Base-by-base conservation (phyloP, 2,329 filamentous ascomycete species). In the Aspergillus sp. region DNA sequence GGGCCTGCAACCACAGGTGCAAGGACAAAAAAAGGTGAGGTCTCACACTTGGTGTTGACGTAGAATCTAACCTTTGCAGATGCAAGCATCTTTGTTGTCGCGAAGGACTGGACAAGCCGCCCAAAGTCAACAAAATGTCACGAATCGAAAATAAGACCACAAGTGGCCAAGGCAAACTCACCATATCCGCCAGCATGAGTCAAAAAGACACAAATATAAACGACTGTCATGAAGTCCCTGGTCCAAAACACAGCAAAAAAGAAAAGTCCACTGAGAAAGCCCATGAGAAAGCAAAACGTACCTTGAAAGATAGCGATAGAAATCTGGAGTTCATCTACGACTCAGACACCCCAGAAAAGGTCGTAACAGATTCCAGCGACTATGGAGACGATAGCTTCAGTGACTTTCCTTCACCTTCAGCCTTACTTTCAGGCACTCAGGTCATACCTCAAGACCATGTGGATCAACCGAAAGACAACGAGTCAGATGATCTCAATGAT, bases 71-170 rank as follows among this genome's bases (percentile, higher is more conserved):
- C 26, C 7, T 30, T 70, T 32, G 51, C 32, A 77, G 75, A 9
- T 92, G 89, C 68, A 88, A 84, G 59, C 89, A 93, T 61, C 69
- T 80, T 33, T 93, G 89, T 62, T 93, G 89, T 62, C 80, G 79
- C 20, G 83, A 89, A 54, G 89, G 89, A 0, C 64, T 88, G 16
- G 83, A 88, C 33, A 89, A 84, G 56, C 85, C 82, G 52, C 75
- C 81, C 41, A 76, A 78, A 65, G 53, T 72, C 14, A 62, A 48
- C 35, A 69, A 65, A 44, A 70, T 61, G 52, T 57, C 26, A 11
- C 26, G 8, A 57, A 32, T 20, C 50, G 17, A 14, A 35, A 9
- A 45, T 46, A 24, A 33, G 2, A 50, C 51, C 51, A 54, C 63
- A 8, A 66, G 65, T 47, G 49, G 64, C 57, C 52, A 55, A 52